These are phyloP conservation scores for Suhomyces xylopsoci DNA, from an alignment of 805 yeast species.

Conservation along the genomic window DNA sequence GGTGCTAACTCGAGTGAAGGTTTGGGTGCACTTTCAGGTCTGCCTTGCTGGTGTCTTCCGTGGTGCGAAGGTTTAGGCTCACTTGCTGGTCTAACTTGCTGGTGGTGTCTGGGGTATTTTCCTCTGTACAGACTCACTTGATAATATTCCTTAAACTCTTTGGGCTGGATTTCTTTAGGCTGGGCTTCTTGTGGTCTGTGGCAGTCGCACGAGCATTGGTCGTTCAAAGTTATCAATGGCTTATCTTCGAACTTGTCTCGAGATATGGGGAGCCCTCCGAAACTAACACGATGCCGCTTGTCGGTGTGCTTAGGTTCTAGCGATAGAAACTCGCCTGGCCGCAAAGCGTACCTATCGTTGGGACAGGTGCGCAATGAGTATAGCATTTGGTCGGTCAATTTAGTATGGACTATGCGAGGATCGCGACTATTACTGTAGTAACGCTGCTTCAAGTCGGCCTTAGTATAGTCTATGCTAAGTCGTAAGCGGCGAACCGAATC, in stretches of 20 bases:
- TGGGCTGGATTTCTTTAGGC: background rate
- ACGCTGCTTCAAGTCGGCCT: conserved; percentile 33
- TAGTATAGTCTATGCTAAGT: conserved; percentile 30
- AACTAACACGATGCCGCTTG: background rate
- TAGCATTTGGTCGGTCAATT: conserved; percentile 30
- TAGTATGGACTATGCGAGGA: conserved; percentile 37
- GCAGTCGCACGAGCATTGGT: background rate
- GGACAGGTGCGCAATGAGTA: conserved; percentile 39
- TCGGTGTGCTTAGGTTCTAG: conserved; percentile 6
- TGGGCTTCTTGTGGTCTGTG: background rate
- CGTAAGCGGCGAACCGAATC: conserved; percentile 21
- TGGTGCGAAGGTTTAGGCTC: background rate
- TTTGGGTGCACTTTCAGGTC: background rate
- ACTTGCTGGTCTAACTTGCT: background rate
- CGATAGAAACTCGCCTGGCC: conserved; percentile 31
- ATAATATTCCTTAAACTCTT: background rate
- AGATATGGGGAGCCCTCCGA: background rate
- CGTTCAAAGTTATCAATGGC: background rate
- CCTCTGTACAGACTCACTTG: background rate
- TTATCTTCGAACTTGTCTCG: background rate
- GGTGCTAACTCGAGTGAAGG: background rate
- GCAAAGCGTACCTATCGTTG: conserved; percentile 26
- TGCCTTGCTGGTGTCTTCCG: background rate
- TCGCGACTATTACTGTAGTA: conserved; percentile 38
- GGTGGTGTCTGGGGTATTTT: background rate